Evolutionary conservation across 2,329 filamentous ascomycete genomes (phyloP).

Genomic region (Aquanectria penicillioides): DNA sequence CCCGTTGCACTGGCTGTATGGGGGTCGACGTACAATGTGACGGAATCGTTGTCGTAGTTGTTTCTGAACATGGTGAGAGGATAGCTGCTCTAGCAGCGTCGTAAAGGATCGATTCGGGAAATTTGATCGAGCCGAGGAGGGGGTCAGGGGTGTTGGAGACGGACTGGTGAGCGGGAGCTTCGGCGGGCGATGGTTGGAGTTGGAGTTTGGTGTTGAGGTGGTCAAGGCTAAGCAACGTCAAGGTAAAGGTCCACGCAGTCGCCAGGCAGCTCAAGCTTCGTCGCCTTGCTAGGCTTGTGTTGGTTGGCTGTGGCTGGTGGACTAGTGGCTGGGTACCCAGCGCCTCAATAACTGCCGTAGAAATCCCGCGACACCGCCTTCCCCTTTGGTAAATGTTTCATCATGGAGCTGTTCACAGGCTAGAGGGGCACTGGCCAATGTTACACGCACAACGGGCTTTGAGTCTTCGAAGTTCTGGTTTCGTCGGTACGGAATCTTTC

Average conservation of each 20-base stretch:
- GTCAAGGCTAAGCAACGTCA: slow-evolving; percentile 23
- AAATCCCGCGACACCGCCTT: slow-evolving; percentile 40
- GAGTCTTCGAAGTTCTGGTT: no score
- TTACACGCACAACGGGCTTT: no score
- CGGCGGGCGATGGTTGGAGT: slow-evolving; percentile 32
- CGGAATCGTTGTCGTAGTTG: slow-evolving; percentile 99
- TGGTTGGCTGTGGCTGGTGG: neutral
- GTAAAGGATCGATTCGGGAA: slow-evolving; percentile 21
- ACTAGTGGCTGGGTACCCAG: slow-evolving; percentile 3
- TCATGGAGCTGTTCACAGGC: slow-evolving; percentile 22
- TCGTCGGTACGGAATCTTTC: no score
- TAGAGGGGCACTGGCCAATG: no score
- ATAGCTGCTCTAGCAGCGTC: slow-evolving; percentile 36
- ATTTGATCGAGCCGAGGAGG: slow-evolving; percentile 6
- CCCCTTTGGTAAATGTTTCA: slow-evolving; percentile 27
- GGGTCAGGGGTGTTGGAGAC: slow-evolving; percentile 26
- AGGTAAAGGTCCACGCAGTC: slow-evolving; percentile 32
- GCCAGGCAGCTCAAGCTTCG: slow-evolving; percentile 52
- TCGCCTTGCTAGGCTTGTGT: slow-evolving; percentile 40
- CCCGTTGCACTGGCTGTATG: slow-evolving; percentile 11
- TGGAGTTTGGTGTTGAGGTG: slow-evolving; percentile 35
- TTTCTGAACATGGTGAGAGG: slow-evolving; percentile 87
- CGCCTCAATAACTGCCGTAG: slow-evolving; percentile 31
- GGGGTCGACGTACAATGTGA: slow-evolving; percentile 84
- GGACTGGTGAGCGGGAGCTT: slow-evolving; percentile 26